A percentile compares a stretch with the other conserved stretches of the same genome.
phyloP scores from a whole-genome alignment of 768 basidiomycete species.

The Chalciporus chontae region DNA sequence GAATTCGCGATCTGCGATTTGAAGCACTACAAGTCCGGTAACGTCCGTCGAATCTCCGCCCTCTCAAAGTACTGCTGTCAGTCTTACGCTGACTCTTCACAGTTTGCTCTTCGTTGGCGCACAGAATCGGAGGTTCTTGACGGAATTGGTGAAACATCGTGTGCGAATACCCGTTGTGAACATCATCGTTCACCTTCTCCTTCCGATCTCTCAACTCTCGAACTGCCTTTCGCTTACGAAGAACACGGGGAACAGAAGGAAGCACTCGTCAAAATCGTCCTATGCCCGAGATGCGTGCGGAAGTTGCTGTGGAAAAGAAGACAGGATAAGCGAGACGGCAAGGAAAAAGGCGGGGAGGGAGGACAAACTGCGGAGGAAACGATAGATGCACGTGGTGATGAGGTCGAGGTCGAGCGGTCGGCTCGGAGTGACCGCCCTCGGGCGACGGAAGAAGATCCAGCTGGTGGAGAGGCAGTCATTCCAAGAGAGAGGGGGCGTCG shows the following conservation, averaged over 20 bases:
- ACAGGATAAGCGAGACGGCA: constrained; percentile 49
- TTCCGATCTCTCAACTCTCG: constrained; percentile 63
- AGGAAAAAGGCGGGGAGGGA: constrained; percentile 4
- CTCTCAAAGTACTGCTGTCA: background rate
- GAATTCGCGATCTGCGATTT: constrained; percentile 92
- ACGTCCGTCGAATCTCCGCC: constrained; percentile 45
- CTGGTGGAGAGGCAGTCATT: background rate
- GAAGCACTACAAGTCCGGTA: constrained; percentile 93
- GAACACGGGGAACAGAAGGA: constrained; percentile 74
- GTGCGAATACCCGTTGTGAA: constrained; percentile 84
- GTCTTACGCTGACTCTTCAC: background rate
- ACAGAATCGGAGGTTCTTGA: constrained; percentile 87
- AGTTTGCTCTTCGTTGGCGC: constrained; percentile 93
- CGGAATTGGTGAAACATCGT: constrained; percentile 82
- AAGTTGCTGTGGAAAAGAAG: constrained; percentile 87
- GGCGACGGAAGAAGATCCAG: background rate
- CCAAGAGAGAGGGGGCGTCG: constrained; percentile 1
- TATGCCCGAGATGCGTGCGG: constrained; percentile 73
- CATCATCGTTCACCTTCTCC: constrained; percentile 44
- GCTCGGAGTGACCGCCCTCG: background rate
- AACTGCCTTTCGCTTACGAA: constrained; percentile 85
- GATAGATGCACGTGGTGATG: background rate
- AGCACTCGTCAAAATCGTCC: constrained; percentile 87
- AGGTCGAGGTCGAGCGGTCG: background rate
- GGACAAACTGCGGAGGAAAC: background rate